Base-by-base conservation (phyloP, 306 rosid species). In the Clitoria ternatea region DNA sequence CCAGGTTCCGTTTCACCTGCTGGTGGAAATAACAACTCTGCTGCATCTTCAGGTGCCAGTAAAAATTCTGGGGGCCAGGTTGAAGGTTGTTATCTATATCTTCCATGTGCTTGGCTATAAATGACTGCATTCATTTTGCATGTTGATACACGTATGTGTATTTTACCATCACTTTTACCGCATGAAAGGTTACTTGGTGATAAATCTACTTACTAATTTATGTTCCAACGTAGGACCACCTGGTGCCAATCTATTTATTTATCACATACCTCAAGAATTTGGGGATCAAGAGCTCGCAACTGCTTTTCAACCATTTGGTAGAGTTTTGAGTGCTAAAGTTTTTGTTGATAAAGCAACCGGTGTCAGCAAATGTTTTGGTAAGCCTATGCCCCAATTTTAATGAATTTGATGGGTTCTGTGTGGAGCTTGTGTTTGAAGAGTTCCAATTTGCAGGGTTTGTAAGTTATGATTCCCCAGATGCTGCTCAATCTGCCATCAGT, bases 341-440 rank as follows among this genome's bases (percentile, higher is more conserved):
- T 95, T 87, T 81, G 96, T 95, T 13, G 99, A 95, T 87, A 95
- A 91, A 86, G 92, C 96, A 82, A 91, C 99, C 1, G 93, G 99
- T 45, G 91, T 84, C 76, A 95, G 99, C 90, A 95, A 95, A 87
- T 95, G 99, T 82, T 95, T 95, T 27, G 99, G 99, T 95, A 83
- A 89, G 90, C 77, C 18, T 19, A 3, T 64, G 66, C 57, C 36
- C 68, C 26, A 39, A 37, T 33, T 68, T 37, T 56, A n/a, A 22
- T 74, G 70, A 75, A 68, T 77, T 61, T 68, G 47, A 20, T 20
- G 70, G 42, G 66, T 60, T 79, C 26, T 61, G 6, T 18, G 10
- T 29, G 71, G 63, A 68, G 47, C 37, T 69, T 29, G 52, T 50
- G 57, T 75, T 83, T 87, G 49, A 84, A 39, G 66, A 26, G 10